A percentile compares a stretch with the other conserved stretches of the same genome.
These are phyloP conservation scores for Lithohypha guttulata DNA, from an alignment of 2,329 filamentous ascomycete genomes.

Conservation along the genomic window DNA sequence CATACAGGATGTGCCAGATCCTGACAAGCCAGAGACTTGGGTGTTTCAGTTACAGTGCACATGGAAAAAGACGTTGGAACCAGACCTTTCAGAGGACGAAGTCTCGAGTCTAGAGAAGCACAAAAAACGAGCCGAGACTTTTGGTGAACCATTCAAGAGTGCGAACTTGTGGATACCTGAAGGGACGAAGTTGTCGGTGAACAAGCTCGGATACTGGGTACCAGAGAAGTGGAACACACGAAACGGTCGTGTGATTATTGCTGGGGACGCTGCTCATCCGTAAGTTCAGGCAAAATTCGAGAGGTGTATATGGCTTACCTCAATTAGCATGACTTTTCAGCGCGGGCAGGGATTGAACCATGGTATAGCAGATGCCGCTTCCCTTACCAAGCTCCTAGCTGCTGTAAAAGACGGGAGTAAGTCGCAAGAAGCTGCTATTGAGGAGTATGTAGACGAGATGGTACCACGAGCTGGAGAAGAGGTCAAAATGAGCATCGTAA, in stretches of 20 bases:
- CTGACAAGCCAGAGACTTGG: conserved; percentile 24
- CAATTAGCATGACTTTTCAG: too few relatives aligned
- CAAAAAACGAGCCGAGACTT: conserved; percentile 17
- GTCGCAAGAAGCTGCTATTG: conserved; percentile 15
- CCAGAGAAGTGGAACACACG: conserved; percentile 25
- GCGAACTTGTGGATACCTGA: conserved; percentile 23
- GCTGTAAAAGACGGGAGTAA: conserved; percentile 10
- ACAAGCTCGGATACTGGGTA: conserved; percentile 22
- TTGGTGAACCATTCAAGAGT: conserved; percentile 21
- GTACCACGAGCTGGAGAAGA: conserved; percentile 35
- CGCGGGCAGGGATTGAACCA: conserved; percentile 24
- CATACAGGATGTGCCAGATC: conserved; percentile 23
- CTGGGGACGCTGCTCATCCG: conserved; percentile 26
- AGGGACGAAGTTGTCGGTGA: conserved; percentile 18
- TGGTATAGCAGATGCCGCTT: conserved; percentile 23
- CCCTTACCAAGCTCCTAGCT: conserved; percentile 15
- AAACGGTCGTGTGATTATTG: conserved; percentile 24
- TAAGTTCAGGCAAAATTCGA: conserved; percentile 9
- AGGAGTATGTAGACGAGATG: conserved; percentile 27
- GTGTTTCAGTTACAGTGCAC: conserved; percentile 23
- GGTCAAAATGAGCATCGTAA: conserved; percentile 33
- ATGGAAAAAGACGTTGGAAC: conserved; percentile 17
- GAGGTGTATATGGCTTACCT: too few relatives aligned
- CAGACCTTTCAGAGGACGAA: conserved; percentile 6
- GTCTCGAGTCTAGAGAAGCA: conserved; percentile 19